A percentile compares a stretch with the other conserved stretches of the same genome.
Evolutionary conservation across 306 rosid genomes (phyloP).

Genomic region (Hippophae gyantsensis): DNA sequence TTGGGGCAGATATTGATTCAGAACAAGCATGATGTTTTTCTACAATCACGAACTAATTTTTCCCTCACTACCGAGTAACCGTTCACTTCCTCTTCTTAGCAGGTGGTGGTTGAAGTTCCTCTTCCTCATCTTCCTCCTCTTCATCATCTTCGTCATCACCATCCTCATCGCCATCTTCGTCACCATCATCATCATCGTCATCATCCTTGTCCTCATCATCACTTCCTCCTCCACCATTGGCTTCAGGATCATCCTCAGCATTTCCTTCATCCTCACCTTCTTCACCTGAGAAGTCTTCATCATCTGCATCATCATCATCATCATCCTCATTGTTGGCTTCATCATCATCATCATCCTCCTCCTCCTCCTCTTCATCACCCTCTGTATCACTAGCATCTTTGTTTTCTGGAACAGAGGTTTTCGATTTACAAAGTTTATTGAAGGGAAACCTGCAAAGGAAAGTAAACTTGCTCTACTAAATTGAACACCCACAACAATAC

Average conservation of each 20-base stretch:
- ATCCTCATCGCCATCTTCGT: conserved; percentile 1
- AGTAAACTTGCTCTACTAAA: conserved; percentile 9
- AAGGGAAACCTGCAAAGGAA: conserved; percentile 51
- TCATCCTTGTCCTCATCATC: conserved; percentile 34
- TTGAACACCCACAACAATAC: not conserved
- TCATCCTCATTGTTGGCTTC: conserved; percentile 25
- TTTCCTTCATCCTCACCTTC: conserved; percentile 61
- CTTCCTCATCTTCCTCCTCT: conserved; percentile 47
- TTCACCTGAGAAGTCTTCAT: conserved; percentile 56
- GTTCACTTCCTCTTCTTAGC: conserved; percentile 72
- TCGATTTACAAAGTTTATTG: conserved; percentile 31
- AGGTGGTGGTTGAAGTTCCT: conserved; percentile 66
- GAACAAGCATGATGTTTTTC: conserved; percentile 19
- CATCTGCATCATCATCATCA: conserved; percentile 43
- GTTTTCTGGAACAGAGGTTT: conserved; percentile 34
- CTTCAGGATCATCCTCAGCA: conserved; percentile 49
- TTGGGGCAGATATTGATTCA: conserved; percentile 1
- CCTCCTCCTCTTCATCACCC: conserved; percentile 42
- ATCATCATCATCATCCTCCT: conserved; percentile 33
- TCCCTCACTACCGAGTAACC: conserved; percentile 20
- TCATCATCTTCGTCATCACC: conserved; percentile 37
- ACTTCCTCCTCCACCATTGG: conserved; percentile 48
- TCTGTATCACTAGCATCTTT: conserved; percentile 74
- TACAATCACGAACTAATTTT: conserved; percentile 22
- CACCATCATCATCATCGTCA: conserved; percentile 1